Conservation (phyloP, 2,329 filamentous ascomycete species). For the Stachybotrys chartarum region DNA sequence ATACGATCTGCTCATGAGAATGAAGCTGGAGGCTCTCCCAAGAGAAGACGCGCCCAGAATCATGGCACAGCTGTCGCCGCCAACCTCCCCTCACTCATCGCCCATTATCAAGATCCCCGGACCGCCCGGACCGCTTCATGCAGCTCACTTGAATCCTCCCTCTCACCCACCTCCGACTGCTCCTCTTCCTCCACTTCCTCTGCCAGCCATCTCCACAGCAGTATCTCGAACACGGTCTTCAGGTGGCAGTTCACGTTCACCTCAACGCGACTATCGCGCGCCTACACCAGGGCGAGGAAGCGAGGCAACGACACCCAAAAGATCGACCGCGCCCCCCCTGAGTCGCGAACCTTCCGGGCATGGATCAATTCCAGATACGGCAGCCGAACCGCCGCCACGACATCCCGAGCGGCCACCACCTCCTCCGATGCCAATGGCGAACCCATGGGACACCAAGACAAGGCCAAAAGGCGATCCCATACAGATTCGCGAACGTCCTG, state of each 20-base stretch:
- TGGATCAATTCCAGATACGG: background rate
- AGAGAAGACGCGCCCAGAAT: slow-evolving; percentile 10
- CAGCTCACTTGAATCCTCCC: slow-evolving; percentile 11
- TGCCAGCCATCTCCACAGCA: background rate
- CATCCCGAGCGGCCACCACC: background rate
- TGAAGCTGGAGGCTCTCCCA: slow-evolving; percentile 38
- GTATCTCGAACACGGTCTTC: background rate
- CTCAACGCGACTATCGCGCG: background rate
- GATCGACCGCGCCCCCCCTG: background rate
- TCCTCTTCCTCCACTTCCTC: slow-evolving; percentile 14
- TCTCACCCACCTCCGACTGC: slow-evolving; percentile 16
- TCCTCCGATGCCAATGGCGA: slow-evolving; percentile 26
- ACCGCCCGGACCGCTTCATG: background rate
- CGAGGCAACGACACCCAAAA: background rate
- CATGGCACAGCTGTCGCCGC: background rate
- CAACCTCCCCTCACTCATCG: background rate
- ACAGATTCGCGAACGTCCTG: background rate
- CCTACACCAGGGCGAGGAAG: background rate
- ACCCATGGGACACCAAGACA: slow-evolving; percentile 34
- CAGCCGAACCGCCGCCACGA: slow-evolving; percentile 7
- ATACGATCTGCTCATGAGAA: slow-evolving; percentile 42
- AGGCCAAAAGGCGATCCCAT: slow-evolving; percentile 5
- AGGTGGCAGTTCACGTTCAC: background rate
- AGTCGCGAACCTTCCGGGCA: background rate
- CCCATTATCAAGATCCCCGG: background rate